These are phyloP conservation scores for Microglena sp. DNA, from an alignment of 139 green algal species.

Conservation along the genomic window DNA sequence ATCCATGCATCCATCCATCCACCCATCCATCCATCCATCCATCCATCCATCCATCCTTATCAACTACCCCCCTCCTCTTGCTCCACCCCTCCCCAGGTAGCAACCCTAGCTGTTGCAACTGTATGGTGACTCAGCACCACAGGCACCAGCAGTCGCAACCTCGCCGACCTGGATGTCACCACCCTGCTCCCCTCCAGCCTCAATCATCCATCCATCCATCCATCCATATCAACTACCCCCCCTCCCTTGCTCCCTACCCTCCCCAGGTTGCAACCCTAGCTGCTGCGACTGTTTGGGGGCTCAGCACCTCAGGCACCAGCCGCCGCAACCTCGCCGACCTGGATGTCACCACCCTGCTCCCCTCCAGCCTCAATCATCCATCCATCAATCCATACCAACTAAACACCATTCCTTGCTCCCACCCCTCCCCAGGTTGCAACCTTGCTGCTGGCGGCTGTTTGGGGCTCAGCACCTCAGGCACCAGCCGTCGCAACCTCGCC, in stretches of 20 bases:
- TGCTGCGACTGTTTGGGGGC: conserved; percentile 33
- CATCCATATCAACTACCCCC: no score
- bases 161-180: conserved; percentile 30
- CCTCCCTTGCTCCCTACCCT: no score
- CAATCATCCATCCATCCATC: no score
- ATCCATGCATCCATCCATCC: no score
- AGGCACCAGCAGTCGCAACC: conserved; percentile 2
- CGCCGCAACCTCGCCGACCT: conserved; percentile 23
- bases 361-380: no score
- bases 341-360: conserved; percentile 17
- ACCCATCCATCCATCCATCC: no score
- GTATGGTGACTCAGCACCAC: conserved; percentile 31
- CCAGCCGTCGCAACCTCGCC: conserved; percentile 15
- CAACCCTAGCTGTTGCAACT: conserved; percentile 26
- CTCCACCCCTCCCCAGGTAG: conserved; percentile 12
- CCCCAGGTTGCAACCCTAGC: conserved; percentile 23
- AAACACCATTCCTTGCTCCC: no score
- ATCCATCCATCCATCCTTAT: no score
- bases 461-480: conserved; percentile 22
- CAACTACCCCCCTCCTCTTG: no score
- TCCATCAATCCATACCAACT: no score
- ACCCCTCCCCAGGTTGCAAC: conserved; percentile 18
- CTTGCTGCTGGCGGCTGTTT: conserved; percentile 27
- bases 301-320: conserved; percentile 18
- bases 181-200: conserved; percentile 10